These are phyloP conservation scores for Ceratocystiopsis sp. DNA, from an alignment of 2,329 filamentous ascomycete species.

Conservation along the genomic window DNA sequence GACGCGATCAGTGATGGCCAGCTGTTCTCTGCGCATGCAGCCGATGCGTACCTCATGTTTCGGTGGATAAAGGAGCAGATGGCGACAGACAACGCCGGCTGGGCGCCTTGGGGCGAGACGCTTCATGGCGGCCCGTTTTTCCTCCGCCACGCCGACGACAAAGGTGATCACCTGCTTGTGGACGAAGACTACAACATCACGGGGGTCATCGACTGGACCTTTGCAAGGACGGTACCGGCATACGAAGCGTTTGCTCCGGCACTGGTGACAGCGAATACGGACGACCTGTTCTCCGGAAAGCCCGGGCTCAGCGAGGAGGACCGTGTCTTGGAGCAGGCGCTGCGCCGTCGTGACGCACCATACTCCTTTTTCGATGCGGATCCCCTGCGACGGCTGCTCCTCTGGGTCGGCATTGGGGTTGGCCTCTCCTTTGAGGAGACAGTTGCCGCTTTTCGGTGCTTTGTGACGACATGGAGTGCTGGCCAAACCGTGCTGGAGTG, in stretches of 20 bases:
- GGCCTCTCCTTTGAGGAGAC: neutral
- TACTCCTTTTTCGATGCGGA: conserved; percentile 1
- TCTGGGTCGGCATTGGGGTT: conserved; percentile 1
- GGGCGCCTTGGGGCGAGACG: neutral
- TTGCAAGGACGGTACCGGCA: conserved; percentile 18
- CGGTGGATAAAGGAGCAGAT: neutral
- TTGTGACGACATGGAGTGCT: neutral
- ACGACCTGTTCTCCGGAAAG: neutral
- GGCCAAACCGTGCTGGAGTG: neutral
- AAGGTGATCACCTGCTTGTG: conserved; percentile 17
- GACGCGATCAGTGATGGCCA: conserved; percentile 1
- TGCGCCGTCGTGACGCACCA: neutral
- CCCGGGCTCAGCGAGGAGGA: conserved; percentile 2
- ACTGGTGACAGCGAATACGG: neutral
- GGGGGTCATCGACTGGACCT: conserved; percentile 29
- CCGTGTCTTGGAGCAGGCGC: neutral
- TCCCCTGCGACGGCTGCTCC: conserved; percentile 1
- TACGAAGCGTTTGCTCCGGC: conserved; percentile 18
- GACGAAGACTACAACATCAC: conserved; percentile 28
- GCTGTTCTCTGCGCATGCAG: neutral
- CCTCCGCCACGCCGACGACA: conserved; percentile 23
- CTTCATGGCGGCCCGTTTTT: conserved; percentile 15
- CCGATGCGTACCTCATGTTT: conserved; percentile 2
- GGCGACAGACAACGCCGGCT: neutral
- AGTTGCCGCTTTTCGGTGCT: neutral